Percentiles rank a stretch among this genome's conserved stretches.
Evolutionary conservation across 768 basidiomycete species (phyloP).

Genomic region (Amylocystis lapponica): DNA sequence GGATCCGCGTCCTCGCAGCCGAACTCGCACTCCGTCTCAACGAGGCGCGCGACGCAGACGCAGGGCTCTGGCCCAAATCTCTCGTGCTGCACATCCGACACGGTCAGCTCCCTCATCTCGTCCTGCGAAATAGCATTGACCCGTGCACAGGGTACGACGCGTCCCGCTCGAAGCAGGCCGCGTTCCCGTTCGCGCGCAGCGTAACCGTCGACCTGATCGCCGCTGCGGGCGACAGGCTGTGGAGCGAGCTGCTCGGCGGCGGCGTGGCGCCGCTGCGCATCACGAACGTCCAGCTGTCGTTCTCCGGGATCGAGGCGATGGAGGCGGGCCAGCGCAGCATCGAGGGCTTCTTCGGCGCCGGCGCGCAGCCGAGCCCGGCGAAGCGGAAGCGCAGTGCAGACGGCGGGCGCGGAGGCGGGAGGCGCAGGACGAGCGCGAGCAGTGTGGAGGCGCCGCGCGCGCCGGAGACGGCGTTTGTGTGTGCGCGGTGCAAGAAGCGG

Average conservation of each 20-base stretch:
- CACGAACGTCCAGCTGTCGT: constrained; percentile 65
- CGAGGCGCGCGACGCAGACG: constrained; percentile 68
- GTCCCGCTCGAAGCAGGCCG: constrained; percentile 72
- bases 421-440: constrained; percentile 19
- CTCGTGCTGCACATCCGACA: constrained; percentile 74
- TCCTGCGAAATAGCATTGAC: background rate
- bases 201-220: constrained; percentile 74
- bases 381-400: no score
- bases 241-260: constrained; percentile 79
- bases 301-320: constrained; percentile 69
- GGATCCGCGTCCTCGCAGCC: constrained; percentile 88
- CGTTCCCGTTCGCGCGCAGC: constrained; percentile 79
- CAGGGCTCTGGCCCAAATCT: constrained; percentile 89
- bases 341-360: constrained; percentile 71
- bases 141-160: constrained; percentile 50
- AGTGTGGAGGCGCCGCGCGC: constrained; percentile 1
- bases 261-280: constrained; percentile 48
- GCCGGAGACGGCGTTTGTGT: constrained; percentile 40
- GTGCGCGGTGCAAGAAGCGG: constrained; percentile 49
- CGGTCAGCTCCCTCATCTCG: constrained; percentile 34
- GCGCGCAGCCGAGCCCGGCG: constrained; percentile 5
- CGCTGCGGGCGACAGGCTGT: constrained; percentile 70
- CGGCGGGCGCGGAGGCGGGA: constrained; percentile 5
- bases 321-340: constrained; percentile 84
- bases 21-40: constrained; percentile 82